Percentiles rank a stretch among this genome's conserved stretches.
These are phyloP conservation scores for Botrytis fabae DNA, from an alignment of 2,329 filamentous ascomycete species.

Conservation along the genomic window DNA sequence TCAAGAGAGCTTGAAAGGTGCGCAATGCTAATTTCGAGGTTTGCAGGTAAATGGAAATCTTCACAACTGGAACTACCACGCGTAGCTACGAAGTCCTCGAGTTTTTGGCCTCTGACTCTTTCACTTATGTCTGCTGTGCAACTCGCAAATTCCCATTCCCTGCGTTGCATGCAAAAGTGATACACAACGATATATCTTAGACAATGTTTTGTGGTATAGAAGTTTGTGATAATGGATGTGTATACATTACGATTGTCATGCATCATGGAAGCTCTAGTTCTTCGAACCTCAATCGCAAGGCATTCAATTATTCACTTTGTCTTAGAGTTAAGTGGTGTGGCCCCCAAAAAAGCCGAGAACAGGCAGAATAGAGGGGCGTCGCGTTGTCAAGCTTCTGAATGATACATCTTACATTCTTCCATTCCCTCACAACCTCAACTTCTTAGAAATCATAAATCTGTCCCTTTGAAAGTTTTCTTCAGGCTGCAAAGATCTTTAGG, in stretches of 20 bases:
- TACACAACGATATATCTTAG: background rate
- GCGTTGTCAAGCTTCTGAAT: slow-evolving; percentile 19
- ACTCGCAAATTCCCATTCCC: background rate
- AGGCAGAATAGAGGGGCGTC: slow-evolving; percentile 20
- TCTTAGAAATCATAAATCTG: slow-evolving; percentile 3
- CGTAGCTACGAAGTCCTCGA: background rate
- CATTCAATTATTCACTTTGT: background rate
- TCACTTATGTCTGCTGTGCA: background rate
- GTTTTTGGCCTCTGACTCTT: background rate
- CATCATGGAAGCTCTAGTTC: background rate
- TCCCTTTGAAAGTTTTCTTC: slow-evolving; percentile 3
- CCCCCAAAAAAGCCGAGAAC: slow-evolving; percentile 14
- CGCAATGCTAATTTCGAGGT: background rate
- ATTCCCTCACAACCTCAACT: background rate
- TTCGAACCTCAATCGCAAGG: slow-evolving; percentile 18
- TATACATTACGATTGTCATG: background rate
- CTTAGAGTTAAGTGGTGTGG: background rate
- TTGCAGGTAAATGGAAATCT: background rate
- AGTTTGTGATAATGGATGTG: background rate
- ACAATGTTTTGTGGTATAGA: background rate
- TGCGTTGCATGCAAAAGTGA: background rate
- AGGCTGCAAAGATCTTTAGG: background rate
- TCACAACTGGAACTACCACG: background rate
- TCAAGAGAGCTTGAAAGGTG: background rate
- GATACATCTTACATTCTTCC: slow-evolving; percentile 13